Base-by-base conservation (phyloP, 331 rosid species). In the Phaseolus coccineus region DNA sequence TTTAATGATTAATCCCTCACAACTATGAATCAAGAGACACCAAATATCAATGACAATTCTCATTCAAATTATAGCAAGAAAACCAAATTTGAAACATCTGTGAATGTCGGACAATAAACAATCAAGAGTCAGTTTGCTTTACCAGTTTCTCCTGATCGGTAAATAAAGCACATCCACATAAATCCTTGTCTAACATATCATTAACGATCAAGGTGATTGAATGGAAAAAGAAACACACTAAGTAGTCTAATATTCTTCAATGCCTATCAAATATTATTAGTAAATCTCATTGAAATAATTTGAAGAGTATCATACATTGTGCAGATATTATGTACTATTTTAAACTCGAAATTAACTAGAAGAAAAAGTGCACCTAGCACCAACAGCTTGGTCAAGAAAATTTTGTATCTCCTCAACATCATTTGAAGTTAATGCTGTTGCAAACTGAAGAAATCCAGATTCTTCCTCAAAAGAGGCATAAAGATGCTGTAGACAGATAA, bases 371-470 rank as follows among this genome's bases (percentile, higher is more conserved):
- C 57, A 93, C 99, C 99, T 89, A 70, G 83, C 81, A 75, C 71
- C 89, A 77, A 95, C 92, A 64, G 99, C 84, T 57, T 83, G 69
- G 71, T 95, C 92, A 46, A 93, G 94, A 88, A 95, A 95, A 25
- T 78, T 90, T 46, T 95, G 99, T 86, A 95, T 87, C 85, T 92
- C 99, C 77, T 93, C 99, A 14, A 95, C 83, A 86, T 95, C 97
- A 71, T 83, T 93, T 79, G 99, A 91, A 69, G 87, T 93, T 85
- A 91, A 87, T 85, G 98, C 78, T 10, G 97, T 90, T 40, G 99
- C 99, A 87, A 91, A 93, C 86, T 91, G 92, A 82, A 95, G 63
- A 84, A 82, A 69, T 61, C 99, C 98, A 83, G 87, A n/a, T 80
- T 95, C 94, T 88, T 90, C 96, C 68, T 55, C 86, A 71, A 90